Base-by-base conservation (phyloP, 306 rosid species). In the Rosa lucieae region DNA sequence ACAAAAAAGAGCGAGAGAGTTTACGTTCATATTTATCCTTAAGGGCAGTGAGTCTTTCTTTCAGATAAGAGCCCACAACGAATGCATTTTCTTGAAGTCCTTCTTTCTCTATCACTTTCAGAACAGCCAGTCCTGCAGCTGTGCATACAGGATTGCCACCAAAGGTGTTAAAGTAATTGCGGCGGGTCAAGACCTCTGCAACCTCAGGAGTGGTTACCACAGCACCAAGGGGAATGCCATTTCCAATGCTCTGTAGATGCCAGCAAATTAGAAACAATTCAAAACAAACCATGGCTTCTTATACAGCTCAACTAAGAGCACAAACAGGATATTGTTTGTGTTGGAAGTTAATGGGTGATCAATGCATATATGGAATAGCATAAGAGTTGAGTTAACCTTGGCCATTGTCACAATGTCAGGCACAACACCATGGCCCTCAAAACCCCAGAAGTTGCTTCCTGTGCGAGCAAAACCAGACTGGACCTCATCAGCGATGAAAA, bases 361-460 rank as follows among this genome's bases (percentile, higher is more conserved):
- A 11, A 10, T 18, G 46, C n/a, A 39, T 8, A 42, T 12, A 32
- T 44, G 26, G 65, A 26, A 46, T 44, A 46, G 37, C 55, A 61
- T 62, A 79, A 29, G 80, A 75, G 52, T 42, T 23, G 3, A 7
- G 75, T 58, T 75, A 82, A 93, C 98, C 97, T 95, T 95, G 18
- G 99, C 99, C 90, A 95, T 80, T 74, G 99, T 93, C 46, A 95
- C 99, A 26, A 95, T 91, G 81, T 95, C 99, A 78, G 99, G 99
- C 66, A 88, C 90, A 58, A 95, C 99, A 29, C 97, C 97, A 49
- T 93, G 99, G 47, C 85, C n/a, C 83, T 95, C 94, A 78, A 93
- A 95, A 44, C 97, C 97, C 99, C 99, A 95, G 80, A 93, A 95
- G 85, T 85, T 86, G 87, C 92, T 91, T 59, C 99, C 99, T 29